A percentile compares a stretch with the other conserved stretches of the same genome.
Conservation (phyloP, 768 basidiomycete genomes). For the Rhodotorula babjevae region DNA sequence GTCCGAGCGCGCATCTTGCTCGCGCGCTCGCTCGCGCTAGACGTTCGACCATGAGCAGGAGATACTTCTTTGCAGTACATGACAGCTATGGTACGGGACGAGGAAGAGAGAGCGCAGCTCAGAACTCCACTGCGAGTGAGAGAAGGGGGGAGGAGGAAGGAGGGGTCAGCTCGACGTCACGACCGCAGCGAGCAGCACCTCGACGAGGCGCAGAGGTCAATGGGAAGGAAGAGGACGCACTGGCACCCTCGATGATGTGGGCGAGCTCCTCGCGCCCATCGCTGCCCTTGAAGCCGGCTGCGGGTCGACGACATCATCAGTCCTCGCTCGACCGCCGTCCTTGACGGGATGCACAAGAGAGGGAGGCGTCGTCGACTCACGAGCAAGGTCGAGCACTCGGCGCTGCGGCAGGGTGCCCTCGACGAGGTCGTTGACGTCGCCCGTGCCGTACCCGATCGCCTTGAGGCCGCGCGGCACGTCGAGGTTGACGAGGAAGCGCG, state of each 20-base stretch:
- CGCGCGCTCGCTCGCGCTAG: too few species aligned
- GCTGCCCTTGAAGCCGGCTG: conserved; percentile 33
- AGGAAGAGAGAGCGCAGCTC: background rate
- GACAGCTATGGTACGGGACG: background rate
- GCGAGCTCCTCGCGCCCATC: conserved; percentile 29
- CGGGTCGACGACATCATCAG: too few species aligned
- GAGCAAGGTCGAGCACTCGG: conserved; percentile 86
- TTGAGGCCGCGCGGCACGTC: conserved; percentile 81
- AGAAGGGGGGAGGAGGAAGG: too few species aligned
- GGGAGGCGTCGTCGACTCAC: conserved; percentile 53
- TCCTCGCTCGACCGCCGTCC: too few species aligned
- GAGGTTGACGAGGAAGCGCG: conserved; percentile 76
- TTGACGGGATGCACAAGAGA: background rate
- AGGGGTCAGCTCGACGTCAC: too few species aligned
- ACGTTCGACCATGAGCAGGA: background rate
- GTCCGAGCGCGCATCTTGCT: background rate
- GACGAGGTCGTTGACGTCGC: conserved; percentile 69
- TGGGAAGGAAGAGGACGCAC: background rate
- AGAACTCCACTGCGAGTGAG: conserved; percentile 13
- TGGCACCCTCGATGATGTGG: conserved; percentile 33
- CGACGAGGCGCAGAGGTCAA: background rate
- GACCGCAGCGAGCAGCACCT: too few species aligned
- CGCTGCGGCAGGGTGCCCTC: conserved; percentile 89
- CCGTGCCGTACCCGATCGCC: conserved; percentile 61
- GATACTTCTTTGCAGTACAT: background rate